Base-by-base conservation (phyloP, 78 protist species). In the Dictyostelium brefeldianum region DNA sequence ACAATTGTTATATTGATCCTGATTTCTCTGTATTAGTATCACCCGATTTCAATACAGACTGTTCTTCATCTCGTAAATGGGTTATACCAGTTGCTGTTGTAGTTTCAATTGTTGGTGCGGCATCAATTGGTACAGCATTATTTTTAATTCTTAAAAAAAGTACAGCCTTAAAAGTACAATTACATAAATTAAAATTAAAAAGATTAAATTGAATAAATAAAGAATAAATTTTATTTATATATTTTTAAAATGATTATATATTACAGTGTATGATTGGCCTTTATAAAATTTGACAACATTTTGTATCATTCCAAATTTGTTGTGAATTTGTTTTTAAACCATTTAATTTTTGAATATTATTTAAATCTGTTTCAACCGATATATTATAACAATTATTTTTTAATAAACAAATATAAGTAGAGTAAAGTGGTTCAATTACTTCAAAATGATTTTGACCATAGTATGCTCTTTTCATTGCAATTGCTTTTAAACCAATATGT, bases 321-420 rank as follows among this genome's bases (percentile, higher is more conserved):
- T 59, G 31, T 6, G 69, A 59, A 59, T 59, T 59, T 18, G 69
- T 59, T 59, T 59, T 59, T 59, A 59, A 59, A 22, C 69, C 69
- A 59, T 59, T 59, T 59, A 59, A 59, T 59, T 59, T 59, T 59
- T 59, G 69, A 59, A 29, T 59, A 22, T 25, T 29, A 22, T 59
- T 59, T 8, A 59, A 12, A 29, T 59, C 69, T n/a, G n/a, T 59
- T 12, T 59, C 69, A 22, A 59, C 69, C 0, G 69, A 22, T 8
- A 59, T 59, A 59, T 59, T 59, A 9, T 59, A 59, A 59, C 31
- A 59, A 59, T 59, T 59, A 59, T 59, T 59, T 59, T 59, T 59
- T 22, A 59, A 59, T 59, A 59, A 59, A 8, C 69, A 59, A 20
- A 59, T 29, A 59, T 59, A 59, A 29, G 69, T 59, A n/a, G 69